Conservation (phyloP, 768 basidiomycete genomes). For the Suillus clintonianus region DNA sequence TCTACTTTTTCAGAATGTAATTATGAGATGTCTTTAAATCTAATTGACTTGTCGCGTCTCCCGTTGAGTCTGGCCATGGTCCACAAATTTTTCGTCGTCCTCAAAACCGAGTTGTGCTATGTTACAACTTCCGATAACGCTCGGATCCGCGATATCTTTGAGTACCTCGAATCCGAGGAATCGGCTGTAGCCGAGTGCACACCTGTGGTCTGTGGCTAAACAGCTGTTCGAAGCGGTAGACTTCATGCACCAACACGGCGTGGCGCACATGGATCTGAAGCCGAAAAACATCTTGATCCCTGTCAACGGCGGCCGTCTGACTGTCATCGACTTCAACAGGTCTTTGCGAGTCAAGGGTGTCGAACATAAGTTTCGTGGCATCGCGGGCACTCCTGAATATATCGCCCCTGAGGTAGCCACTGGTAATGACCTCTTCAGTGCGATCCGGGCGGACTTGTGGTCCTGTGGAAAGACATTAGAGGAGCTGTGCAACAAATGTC, state of each 20-base stretch:
- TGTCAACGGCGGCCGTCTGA: neutral
- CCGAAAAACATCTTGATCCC: slow-evolving; percentile 10
- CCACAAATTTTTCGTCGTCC: no score
- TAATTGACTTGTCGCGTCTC: no score
- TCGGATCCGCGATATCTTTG: no score
- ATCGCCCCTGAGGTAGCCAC: no score
- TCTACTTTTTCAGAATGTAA: slow-evolving; percentile 52
- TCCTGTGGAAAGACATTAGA: slow-evolving; percentile 1
- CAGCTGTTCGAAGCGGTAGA: no score
- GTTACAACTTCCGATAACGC: no score
- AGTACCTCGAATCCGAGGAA: no score
- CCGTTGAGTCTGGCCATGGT: no score
- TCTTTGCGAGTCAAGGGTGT: neutral
- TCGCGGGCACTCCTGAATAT: neutral
- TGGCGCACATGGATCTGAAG: slow-evolving; percentile 21
- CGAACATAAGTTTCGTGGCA: neutral
- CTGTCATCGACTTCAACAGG: slow-evolving; percentile 7
- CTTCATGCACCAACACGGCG: slow-evolving; percentile 16
- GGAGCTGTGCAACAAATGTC: neutral
- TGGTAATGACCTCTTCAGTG: neutral
- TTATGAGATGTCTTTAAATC: slow-evolving; percentile 39
- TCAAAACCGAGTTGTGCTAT: no score
- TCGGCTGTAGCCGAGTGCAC: no score
- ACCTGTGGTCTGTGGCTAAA: neutral
- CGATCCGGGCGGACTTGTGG: neutral